A percentile compares a stretch with the other conserved stretches of the same genome.
Conservation (phyloP, 2,329 filamentous ascomycete species). For the Periglandula ipomoeae region DNA sequence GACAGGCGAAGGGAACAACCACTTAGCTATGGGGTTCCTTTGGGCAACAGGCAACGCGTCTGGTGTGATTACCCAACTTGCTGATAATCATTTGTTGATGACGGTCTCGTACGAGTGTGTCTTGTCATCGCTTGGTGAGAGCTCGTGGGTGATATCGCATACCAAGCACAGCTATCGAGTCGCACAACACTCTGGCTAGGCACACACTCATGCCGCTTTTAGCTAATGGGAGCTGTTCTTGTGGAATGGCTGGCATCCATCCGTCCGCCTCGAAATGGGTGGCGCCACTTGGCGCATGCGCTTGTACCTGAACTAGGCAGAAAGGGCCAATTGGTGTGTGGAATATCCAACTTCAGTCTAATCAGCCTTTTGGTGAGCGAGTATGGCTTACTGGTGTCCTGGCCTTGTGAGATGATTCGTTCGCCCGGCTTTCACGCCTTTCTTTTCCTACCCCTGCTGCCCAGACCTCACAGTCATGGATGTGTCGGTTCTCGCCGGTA, state of each 20-base stretch:
- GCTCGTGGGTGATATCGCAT: neutral
- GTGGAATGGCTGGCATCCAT: neutral
- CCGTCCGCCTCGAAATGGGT: neutral
- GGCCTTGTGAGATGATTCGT: neutral
- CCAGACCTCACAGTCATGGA: neutral
- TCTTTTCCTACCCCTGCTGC: neutral
- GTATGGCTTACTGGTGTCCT: neutral
- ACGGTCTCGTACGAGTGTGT: neutral
- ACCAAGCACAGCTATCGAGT: neutral
- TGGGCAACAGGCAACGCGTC: neutral
- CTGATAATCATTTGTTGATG: neutral
- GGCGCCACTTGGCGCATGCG: constrained; percentile 3
- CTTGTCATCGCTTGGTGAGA: neutral
- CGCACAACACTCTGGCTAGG: neutral
- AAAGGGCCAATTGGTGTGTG: neutral
- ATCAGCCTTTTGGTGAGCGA: neutral
- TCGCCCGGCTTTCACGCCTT: neutral
- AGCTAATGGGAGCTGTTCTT: neutral
- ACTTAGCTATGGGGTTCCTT: neutral
- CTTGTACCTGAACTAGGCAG: constrained; percentile 4
- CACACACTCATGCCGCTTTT: neutral
- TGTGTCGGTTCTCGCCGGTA: neutral
- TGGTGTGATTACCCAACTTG: neutral
- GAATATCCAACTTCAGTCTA: neutral
- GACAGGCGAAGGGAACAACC: neutral